A percentile compares a stretch with the other conserved stretches of the same genome.
Conservation (phyloP, 2,329 filamentous ascomycete species). For the Didymellaceae sp. region DNA sequence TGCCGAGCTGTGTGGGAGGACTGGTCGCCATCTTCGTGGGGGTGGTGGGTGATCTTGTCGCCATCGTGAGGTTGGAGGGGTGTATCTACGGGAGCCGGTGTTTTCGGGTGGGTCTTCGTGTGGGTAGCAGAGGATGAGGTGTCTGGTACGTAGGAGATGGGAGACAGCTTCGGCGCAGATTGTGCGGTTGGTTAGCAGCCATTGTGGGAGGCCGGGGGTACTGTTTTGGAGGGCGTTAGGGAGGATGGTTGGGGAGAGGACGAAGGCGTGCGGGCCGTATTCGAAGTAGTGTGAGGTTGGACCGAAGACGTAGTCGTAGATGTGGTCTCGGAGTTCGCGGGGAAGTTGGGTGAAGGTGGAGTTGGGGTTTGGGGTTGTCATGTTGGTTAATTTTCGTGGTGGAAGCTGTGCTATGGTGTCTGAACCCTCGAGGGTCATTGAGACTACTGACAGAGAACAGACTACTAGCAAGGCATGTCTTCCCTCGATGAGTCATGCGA, state of each 20-base stretch:
- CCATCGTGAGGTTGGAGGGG: too few species aligned
- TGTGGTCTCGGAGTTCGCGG: background rate
- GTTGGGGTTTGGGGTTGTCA: background rate
- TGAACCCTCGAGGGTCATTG: too few species aligned
- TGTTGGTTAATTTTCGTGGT: too few species aligned
- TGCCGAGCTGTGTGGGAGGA: too few species aligned
- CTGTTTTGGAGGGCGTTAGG: too few species aligned
- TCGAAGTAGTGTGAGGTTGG: background rate
- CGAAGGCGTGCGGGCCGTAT: background rate
- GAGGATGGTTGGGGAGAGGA: background rate
- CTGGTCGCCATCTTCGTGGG: too few species aligned
- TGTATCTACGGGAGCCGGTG: too few species aligned
- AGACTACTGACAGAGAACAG: too few species aligned
- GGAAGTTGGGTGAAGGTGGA: background rate
- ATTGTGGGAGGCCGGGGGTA: background rate
- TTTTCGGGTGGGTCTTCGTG: background rate
- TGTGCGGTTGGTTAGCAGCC: background rate
- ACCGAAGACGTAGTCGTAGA: background rate
- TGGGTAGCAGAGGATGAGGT: background rate
- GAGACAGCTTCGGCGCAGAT: background rate
- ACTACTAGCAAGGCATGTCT: too few species aligned
- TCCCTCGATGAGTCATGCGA: too few species aligned
- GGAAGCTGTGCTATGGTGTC: too few species aligned
- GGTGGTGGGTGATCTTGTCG: too few species aligned
- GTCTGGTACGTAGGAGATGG: background rate